phyloP scores from a whole-genome alignment of 441 rosid genomes.

The Omphalea diandra region DNA sequence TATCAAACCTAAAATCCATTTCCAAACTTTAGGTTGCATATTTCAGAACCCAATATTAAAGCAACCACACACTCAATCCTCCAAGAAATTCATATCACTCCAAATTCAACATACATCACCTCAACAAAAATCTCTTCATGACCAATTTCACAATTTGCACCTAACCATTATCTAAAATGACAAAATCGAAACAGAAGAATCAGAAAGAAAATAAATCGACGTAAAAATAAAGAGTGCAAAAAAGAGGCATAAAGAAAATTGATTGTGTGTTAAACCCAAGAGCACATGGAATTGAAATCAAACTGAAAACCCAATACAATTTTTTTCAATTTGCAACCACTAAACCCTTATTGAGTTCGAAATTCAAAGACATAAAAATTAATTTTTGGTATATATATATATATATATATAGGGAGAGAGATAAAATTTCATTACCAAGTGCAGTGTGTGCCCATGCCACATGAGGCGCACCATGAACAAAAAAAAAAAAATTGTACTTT shows the following conservation, averaged over 20 bases:
- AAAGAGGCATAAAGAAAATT: not conserved
- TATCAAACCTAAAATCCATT: conserved; percentile 70
- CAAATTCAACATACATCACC: conserved; percentile 11
- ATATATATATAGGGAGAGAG: no score
- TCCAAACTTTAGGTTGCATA: conserved; percentile 60
- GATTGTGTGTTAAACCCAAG: no score
- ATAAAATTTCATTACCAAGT: no score
- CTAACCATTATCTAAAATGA: conserved; percentile 20
- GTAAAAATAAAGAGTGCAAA: not conserved
- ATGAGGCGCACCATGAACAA: no score
- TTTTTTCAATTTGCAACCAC: not conserved
- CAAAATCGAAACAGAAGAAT: conserved; percentile 5
- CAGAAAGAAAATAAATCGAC: not conserved
- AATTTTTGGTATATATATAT: no score
- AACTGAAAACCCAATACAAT: no score
- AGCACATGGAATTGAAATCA: not conserved
- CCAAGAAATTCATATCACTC: conserved; percentile 14
- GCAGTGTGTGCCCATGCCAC: no score
- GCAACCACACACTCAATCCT: conserved; percentile 4
- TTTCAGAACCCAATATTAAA: conserved; percentile 30
- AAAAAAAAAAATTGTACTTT: no score
- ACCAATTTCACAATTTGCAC: conserved; percentile 19
- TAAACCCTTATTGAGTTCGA: not conserved
- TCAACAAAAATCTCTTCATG: conserved; percentile 4
- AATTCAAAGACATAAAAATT: no score